Conservation (phyloP, 2,329 filamentous ascomycete genomes). For the Diaporthe citrichinensis region DNA sequence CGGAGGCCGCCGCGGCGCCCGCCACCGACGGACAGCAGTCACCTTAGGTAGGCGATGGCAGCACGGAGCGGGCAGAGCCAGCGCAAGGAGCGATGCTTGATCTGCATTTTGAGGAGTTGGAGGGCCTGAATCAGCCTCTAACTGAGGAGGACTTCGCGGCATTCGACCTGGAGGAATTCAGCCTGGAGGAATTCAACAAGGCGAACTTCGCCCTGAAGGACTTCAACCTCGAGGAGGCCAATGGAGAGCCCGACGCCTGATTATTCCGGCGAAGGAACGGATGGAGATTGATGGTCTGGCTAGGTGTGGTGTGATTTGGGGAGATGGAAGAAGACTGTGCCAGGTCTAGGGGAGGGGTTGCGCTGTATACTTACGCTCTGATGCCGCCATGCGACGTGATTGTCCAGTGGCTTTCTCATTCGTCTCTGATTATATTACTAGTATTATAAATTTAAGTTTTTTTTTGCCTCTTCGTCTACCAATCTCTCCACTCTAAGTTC, state of each 20-base stretch:
- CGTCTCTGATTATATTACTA: not conserved
- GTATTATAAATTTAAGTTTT: not conserved
- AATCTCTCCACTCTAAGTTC: not conserved
- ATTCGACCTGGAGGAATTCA: not conserved
- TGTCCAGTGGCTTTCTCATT: not conserved
- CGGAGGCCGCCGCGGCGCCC: not conserved
- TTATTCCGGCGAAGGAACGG: not conserved
- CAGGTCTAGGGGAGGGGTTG: too few species aligned
- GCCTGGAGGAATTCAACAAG: not conserved
- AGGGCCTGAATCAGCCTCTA: not conserved
- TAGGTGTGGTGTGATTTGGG: not conserved
- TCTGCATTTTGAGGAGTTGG: not conserved
- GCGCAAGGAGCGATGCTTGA: accelerated
- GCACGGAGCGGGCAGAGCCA: not conserved
- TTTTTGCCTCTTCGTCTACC: not conserved
- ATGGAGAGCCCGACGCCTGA: not conserved
- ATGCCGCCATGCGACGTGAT: not conserved
- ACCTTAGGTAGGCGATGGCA: not conserved
- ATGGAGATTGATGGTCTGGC: too few species aligned
- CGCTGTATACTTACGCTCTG: not conserved
- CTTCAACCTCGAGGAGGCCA: not conserved
- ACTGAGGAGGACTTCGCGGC: not conserved
- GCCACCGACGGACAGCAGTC: not conserved
- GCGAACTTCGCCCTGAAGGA: not conserved
- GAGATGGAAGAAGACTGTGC: not conserved